Percentiles rank a stretch among this genome's conserved stretches.
Conservation (phyloP, 176 grass and related monocot species). For the Calamus simplicifolius region DNA sequence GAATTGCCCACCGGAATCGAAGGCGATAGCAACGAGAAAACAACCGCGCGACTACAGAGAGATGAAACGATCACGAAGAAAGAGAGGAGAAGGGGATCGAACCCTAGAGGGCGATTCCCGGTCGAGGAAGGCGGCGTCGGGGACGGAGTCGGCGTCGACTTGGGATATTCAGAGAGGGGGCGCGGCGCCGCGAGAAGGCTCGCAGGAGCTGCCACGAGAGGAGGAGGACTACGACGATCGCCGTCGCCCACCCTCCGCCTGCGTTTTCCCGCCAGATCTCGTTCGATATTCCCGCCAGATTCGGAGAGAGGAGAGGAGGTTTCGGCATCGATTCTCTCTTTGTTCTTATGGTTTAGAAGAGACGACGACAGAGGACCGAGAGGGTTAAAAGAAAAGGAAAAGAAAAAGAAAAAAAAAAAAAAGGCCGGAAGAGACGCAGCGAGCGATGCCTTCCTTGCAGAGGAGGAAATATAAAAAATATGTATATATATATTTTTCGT, state of each 20-base stretch:
- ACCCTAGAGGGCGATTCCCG: not conserved
- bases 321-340: conserved; percentile 1
- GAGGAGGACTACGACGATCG: conserved; percentile 42
- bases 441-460: too few relatives aligned
- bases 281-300: not conserved
- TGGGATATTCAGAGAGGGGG: not conserved
- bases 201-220: conserved; percentile 23
- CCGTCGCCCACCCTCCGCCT: conserved; percentile 58
- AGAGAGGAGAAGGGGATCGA: not conserved
- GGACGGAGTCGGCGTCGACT: not conserved
- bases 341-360: too few relatives aligned
- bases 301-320: not conserved
- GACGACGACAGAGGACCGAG: too few relatives aligned
- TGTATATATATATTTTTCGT: too few relatives aligned
- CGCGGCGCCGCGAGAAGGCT: conserved; percentile 24
- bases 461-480: too few relatives aligned
- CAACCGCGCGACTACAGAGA: not conserved
- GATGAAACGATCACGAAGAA: not conserved
- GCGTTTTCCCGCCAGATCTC: conserved; percentile 33
- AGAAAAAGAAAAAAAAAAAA: too few relatives aligned
- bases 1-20: too few relatives aligned
- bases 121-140: not conserved
- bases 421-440: too few relatives aligned
- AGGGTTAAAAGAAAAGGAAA: too few relatives aligned
- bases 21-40: not conserved